phyloP scores from a whole-genome alignment of 2,329 filamentous ascomycete species.

The Aotearoamyces nothofagi region DNA sequence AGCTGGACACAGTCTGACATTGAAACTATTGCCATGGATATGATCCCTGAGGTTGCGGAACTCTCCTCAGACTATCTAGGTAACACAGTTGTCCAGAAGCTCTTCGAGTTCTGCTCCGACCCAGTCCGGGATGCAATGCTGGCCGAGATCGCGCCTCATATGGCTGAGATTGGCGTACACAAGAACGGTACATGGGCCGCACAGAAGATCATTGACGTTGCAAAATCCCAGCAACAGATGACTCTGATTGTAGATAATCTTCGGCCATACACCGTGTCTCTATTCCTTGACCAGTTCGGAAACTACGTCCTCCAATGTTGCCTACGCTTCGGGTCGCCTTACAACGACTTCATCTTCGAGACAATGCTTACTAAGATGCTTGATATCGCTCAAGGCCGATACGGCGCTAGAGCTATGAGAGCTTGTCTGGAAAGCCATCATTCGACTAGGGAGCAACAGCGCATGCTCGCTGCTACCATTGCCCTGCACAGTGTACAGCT shows the following conservation, averaged over 20 bases:
- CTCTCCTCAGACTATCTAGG: slow-evolving; percentile 90
- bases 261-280: slow-evolving; percentile 70
- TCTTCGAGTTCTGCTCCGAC: slow-evolving; percentile 94
- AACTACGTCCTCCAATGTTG: slow-evolving; percentile 98
- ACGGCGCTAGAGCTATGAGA: slow-evolving; percentile 89
- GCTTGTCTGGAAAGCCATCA: slow-evolving; percentile 95
- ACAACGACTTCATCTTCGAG: slow-evolving; percentile 96
- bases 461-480: slow-evolving; percentile 86
- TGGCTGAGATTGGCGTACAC: slow-evolving; percentile 93
- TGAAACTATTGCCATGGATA: slow-evolving; percentile 79
- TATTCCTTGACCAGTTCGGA: slow-evolving; percentile 95
- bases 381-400: slow-evolving; percentile 85
- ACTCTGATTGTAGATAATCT: slow-evolving; percentile 69
- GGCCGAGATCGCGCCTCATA: slow-evolving; percentile 69
- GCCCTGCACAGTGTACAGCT: slow-evolving; percentile 94
- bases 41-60: slow-evolving; percentile 94
- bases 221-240: slow-evolving; percentile 74
- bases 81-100: slow-evolving; percentile 98
- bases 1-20: slow-evolving; percentile 76
- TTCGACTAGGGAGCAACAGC: slow-evolving; percentile 85
- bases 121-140: slow-evolving; percentile 85
- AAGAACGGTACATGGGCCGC: slow-evolving; percentile 99
- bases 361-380: slow-evolving; percentile 89
- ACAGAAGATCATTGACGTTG: slow-evolving; percentile 97
- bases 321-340: slow-evolving; percentile 75